Base-by-base conservation (phyloP, 305 asterid genomes). In the Solanum hybrid region DNA sequence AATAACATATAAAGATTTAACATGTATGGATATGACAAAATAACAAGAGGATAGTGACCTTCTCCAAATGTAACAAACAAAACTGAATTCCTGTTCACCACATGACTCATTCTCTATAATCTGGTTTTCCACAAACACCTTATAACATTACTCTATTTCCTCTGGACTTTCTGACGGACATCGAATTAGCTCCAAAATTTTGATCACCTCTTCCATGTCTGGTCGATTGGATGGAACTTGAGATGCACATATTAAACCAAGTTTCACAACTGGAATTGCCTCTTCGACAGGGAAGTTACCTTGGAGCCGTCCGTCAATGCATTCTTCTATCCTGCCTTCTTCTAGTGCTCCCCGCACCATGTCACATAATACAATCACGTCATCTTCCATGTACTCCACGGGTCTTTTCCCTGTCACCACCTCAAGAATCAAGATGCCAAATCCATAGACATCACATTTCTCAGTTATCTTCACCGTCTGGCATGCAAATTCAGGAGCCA, bases 401-500 rank as follows among this genome's bases (percentile, higher is more conserved):
- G 99, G 99, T 39, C 94, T 93, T 90, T 93, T 96, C 90, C 99
- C 99, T 0, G 96, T 96, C 70, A 96, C 88, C 79, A 96, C 91
- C 94, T 96, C 99, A 1, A 96, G 94, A 7, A 84, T 91, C 95
- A 96, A 88, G 37, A 95, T 94, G 73, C 99, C 99, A 79, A 95
- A 96, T 82, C 98, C 99, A 34, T 96, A 96, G 6, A 96, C 98
- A 88, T 96, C 99, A 76, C 98, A 96, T 91, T 96, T 96, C 87
- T 96, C 98, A 6, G 99, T 95, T 80, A 96, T 96, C 90, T 95
- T 96, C 81, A 95, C 97, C 0, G 97, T 95, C 45, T 96, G 97
- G 89, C 98, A 95, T 3, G 98, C 97, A 14, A 95, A 96, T 89
- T 96, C 99, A 4, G 99, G 99, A 45, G 98, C 99, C 98, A 95